Conservation (phyloP, 805 yeast species). For the Yarrowia bubula region DNA sequence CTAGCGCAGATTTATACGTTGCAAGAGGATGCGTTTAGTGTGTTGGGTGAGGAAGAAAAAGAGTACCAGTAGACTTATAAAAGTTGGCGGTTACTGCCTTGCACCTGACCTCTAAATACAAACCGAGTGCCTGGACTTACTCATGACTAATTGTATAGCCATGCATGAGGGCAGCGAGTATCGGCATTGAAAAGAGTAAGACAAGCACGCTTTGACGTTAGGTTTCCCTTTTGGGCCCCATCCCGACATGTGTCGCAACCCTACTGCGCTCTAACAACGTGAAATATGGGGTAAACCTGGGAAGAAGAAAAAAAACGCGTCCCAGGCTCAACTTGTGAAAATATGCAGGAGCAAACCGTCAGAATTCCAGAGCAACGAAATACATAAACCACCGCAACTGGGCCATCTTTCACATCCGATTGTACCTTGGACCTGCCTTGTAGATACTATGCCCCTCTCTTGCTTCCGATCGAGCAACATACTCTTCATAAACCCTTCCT, state of each 20-base stretch:
- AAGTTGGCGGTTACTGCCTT: no score
- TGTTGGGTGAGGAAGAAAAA: not conserved
- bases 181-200: conserved; percentile 16
- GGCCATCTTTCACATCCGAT: no score
- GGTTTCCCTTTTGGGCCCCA: conserved; percentile 2
- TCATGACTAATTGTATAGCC: not conserved
- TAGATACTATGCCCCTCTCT: no score
- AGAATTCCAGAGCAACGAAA: not conserved
- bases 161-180: not conserved
- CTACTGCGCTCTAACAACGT: not conserved
- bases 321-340: not conserved
- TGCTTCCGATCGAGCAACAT: conserved; percentile 7
- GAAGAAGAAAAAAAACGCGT: no score
- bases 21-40: not conserved
- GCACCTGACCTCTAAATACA: not conserved
- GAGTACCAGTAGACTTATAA: no score
- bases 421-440: no score
- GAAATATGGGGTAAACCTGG: conserved; percentile 2
- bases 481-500: not conserved
- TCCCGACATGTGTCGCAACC: conserved; percentile 11
- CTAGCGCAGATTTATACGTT: not conserved
- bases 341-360: not conserved
- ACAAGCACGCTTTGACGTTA: not conserved
- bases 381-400: no score
- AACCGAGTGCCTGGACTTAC: not conserved